Conservation (phyloP, 768 basidiomycete genomes). For the Suillus variegatus region DNA sequence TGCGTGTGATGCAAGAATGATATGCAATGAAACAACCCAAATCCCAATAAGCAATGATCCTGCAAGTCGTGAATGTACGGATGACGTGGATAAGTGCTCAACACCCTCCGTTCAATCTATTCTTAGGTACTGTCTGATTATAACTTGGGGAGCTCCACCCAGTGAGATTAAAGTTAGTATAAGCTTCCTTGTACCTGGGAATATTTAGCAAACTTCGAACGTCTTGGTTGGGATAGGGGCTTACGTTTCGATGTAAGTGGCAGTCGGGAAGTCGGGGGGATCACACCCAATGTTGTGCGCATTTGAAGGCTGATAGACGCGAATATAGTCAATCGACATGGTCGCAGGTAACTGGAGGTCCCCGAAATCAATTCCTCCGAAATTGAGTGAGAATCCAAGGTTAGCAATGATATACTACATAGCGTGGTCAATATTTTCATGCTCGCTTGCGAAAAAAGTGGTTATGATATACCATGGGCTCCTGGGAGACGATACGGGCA, state of each 20-base stretch:
- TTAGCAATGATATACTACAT: slow-evolving; percentile 68
- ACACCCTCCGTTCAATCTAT: slow-evolving; percentile 38
- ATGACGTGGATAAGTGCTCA: slow-evolving; percentile 13
- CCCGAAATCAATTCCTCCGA: slow-evolving; percentile 64
- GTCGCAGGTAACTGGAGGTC: slow-evolving; percentile 53
- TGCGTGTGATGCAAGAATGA: neutral
- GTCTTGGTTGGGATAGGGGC: slow-evolving; percentile 20
- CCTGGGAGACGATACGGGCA: slow-evolving; percentile 61
- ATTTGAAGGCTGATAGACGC: slow-evolving; percentile 65
- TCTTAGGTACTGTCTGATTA: slow-evolving; percentile 62
- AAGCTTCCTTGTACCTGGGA: slow-evolving; percentile 43
- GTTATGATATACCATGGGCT: slow-evolving; percentile 60
- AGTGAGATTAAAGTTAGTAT: slow-evolving; percentile 46
- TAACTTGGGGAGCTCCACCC: slow-evolving; percentile 43
- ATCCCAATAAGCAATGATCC: neutral
- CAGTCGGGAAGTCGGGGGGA: slow-evolving; percentile 72
- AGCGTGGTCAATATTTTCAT: slow-evolving; percentile 2
- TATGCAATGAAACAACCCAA: slow-evolving; percentile 2
- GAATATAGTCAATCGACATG: slow-evolving; percentile 81
- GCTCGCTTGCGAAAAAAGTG: neutral
- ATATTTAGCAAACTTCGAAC: neutral
- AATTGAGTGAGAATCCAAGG: slow-evolving; percentile 68
- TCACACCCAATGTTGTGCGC: slow-evolving; percentile 64
- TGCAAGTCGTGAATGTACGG: neutral
- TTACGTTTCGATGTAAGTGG: slow-evolving; percentile 71